Evolutionary conservation across 106 monocot species (phyloP).

Genomic region (Phalaenopsis aphrodite): DNA sequence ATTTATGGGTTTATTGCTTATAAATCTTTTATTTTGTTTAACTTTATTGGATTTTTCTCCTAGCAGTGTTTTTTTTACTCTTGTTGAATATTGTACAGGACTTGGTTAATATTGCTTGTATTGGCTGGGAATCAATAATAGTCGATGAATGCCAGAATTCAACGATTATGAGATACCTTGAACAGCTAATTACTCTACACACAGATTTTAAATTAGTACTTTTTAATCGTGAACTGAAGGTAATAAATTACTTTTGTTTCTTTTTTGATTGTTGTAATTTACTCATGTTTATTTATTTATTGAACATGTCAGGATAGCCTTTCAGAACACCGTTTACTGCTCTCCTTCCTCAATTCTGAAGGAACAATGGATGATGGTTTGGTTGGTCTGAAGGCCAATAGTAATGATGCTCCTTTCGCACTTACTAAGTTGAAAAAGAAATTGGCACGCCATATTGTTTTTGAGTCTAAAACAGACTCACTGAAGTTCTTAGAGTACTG

Average conservation of each 20-base stretch:
- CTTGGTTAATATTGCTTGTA: slow-evolving; percentile 30
- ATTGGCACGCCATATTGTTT: slow-evolving; percentile 38
- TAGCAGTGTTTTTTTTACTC: background rate
- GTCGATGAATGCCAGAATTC: slow-evolving; percentile 71
- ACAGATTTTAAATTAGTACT: slow-evolving; percentile 57
- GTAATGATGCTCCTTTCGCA: slow-evolving; percentile 11
- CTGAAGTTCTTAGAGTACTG: slow-evolving; percentile 74
- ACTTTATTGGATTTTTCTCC: background rate
- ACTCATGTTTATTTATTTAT: background rate
- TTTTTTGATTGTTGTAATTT: background rate
- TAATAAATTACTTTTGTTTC: slow-evolving; percentile 9
- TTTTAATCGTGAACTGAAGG: slow-evolving; percentile 61
- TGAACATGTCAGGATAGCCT: slow-evolving; percentile 56
- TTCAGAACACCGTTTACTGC: slow-evolving; percentile 42
- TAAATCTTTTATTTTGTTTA: background rate
- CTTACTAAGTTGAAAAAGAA: slow-evolving; percentile 41
- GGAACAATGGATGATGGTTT: slow-evolving; percentile 14
- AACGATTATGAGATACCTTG: slow-evolving; percentile 44
- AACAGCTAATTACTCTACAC: slow-evolving; percentile 42
- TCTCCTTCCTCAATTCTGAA: slow-evolving; percentile 62
- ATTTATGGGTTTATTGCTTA: background rate
- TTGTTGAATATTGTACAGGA: slow-evolving; percentile 37
- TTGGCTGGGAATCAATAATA: slow-evolving; percentile 67
- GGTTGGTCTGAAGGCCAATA: slow-evolving; percentile 13
- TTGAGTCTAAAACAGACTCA: slow-evolving; percentile 39